Conservation (phyloP, 257 asterid genomes). For the Avicennia marina region DNA sequence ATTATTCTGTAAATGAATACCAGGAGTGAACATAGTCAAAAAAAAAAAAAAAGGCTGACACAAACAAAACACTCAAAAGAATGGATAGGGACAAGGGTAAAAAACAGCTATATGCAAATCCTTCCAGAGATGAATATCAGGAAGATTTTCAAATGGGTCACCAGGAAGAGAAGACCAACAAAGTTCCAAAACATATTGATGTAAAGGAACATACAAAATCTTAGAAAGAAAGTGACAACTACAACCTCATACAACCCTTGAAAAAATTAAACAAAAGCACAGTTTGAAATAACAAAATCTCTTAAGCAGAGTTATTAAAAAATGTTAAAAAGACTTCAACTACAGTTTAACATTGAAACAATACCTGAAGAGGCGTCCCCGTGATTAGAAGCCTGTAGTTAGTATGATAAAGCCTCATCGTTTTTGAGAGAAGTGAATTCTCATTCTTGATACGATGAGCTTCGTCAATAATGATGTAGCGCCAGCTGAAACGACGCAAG, state of each 20-base stretch:
- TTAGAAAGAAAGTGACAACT: neutral
- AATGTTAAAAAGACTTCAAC: neutral
- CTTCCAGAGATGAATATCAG: neutral
- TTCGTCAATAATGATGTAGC: conserved; percentile 92
- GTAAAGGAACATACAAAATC: neutral
- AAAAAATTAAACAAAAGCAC: neutral
- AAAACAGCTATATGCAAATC: neutral
- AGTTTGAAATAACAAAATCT: neutral
- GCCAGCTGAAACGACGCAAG: conserved; percentile 95
- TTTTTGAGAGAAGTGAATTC: conserved; percentile 90
- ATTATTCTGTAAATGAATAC: conserved; percentile 63
- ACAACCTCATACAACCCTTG: too few species aligned
- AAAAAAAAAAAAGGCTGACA: neutral
- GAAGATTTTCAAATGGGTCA: neutral
- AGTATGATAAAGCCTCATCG: conserved; percentile 85
- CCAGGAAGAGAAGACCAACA: neutral
- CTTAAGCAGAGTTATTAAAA: neutral
- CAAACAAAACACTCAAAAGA: neutral
- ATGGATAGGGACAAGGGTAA: neutral
- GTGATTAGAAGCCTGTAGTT: conserved; percentile 92
- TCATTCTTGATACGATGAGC: conserved; percentile 97
- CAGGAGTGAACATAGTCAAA: neutral
- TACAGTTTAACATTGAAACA: conserved; percentile 1
- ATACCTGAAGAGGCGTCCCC: conserved; percentile 97
- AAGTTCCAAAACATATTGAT: too few species aligned